Base-by-base conservation (phyloP, 2,329 filamentous ascomycete species). In the Phaeosphaeria sp. region DNA sequence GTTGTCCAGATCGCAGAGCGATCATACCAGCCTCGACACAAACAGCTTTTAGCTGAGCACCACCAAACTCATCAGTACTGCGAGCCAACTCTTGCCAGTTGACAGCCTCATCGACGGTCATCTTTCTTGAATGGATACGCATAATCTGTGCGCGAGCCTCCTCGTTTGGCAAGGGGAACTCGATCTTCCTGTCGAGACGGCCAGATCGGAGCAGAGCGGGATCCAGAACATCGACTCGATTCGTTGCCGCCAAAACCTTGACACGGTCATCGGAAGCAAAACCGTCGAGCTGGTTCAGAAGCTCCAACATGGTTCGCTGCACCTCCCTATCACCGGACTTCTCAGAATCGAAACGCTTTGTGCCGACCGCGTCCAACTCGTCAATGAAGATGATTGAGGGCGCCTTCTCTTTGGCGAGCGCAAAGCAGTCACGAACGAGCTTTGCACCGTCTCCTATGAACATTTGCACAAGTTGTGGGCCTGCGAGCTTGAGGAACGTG, bases 11-110 rank as follows among this genome's bases (percentile, higher is more conserved):
- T 68, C 95, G 87, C 74, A 99, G 83, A 25, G 95, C 95, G 81
- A 99, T 99, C 95, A 99, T 99, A 76, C 95, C 95, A 51, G 95
- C 95, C 82, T 99, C 95, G 24, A 99, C 95, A 78, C 95, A 99
- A 21, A 99, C 95, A 44, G 95, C 95, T 86, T 99, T 99, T 69
- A 99, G 82, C 88, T 96, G 94, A 59, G 95, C 95, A 76, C 95
- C 95, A 58, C 95, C 95, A 77, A 99, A 99, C 81, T 99, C 95
- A 77, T 99, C 95, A 18, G 95, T 99, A 81, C 93, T 97, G 73
- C 95, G 88, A 7, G 95, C 95, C 81, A 99, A 78, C 79, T 99
- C 95, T 58, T 89, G 86, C 93, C 95, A 99, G 84, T 99, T 99
- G 74, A 99, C 91, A 53, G 85, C 89, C 53, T 92, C 88, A 72